Conservation (phyloP, 2,329 filamentous ascomycete genomes). For the Zymoseptoria pseudotritici region DNA sequence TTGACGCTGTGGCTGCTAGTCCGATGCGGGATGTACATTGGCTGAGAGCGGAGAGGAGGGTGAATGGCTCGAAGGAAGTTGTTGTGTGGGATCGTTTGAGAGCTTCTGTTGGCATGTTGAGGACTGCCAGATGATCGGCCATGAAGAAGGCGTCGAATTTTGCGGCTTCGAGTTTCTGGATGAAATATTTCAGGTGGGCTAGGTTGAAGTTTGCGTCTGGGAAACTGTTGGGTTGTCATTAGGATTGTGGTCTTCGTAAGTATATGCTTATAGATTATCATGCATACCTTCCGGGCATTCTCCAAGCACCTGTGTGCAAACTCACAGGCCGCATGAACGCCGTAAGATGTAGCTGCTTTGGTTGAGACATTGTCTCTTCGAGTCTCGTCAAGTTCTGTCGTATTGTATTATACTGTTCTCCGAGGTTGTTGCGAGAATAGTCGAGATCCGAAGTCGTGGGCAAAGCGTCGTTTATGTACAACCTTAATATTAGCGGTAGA, state of each 20-base stretch:
- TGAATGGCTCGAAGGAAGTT: constrained; percentile 47
- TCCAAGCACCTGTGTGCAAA: constrained; percentile 46
- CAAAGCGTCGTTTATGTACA: not conserved
- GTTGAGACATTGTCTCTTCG: not conserved
- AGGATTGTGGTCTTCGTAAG: constrained; percentile 20
- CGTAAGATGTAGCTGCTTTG: constrained; percentile 9
- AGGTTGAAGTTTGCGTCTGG: constrained; percentile 54
- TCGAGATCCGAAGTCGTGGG: not conserved
- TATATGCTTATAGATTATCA: not conserved
- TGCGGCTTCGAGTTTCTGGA: constrained; percentile 43
- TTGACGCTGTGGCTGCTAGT: constrained; percentile 32
- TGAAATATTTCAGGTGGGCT: constrained; percentile 45
- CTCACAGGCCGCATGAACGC: constrained; percentile 33
- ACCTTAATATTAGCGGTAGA: not conserved
- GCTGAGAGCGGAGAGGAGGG: constrained; percentile 38
- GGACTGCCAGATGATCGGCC: constrained; percentile 38
- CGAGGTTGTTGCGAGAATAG: not conserved
- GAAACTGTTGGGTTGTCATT: constrained; percentile 49
- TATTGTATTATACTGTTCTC: not conserved
- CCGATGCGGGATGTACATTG: constrained; percentile 37
- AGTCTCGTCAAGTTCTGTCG: not conserved
- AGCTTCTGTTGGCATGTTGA: constrained; percentile 44
- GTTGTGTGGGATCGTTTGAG: constrained; percentile 52
- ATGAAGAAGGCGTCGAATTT: constrained; percentile 48
- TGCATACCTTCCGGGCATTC: not conserved